Evolutionary conservation across 2,329 filamentous ascomycete species (phyloP).

Genomic region (Septoria linicola): DNA sequence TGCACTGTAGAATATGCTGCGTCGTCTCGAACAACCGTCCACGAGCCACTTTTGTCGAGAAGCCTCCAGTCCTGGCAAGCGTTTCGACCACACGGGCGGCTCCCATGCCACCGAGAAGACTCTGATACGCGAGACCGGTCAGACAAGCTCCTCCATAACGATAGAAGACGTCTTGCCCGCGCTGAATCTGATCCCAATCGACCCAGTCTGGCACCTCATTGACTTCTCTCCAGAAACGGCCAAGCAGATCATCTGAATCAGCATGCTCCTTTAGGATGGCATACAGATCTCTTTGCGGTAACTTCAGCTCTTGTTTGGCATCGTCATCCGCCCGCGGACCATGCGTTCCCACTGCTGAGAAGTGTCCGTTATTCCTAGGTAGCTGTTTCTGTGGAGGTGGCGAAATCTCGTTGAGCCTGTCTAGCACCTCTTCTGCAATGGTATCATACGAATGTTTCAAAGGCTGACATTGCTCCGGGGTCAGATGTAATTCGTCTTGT

Average conservation of each 20-base stretch:
- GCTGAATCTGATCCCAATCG: constrained; percentile 70
- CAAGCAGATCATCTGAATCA: constrained; percentile 55
- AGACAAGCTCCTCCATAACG: constrained; percentile 68
- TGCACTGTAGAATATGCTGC: constrained; percentile 72
- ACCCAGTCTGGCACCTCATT: constrained; percentile 63
- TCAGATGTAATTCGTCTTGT: constrained; percentile 65
- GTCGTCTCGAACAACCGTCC: constrained; percentile 70
- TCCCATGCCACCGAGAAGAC: constrained; percentile 68
- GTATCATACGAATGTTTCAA: constrained; percentile 67
- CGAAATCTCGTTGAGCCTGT: constrained; percentile 62
- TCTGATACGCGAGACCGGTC: constrained; percentile 64
- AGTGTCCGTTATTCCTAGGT: constrained; percentile 41
- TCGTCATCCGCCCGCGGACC: constrained; percentile 16
- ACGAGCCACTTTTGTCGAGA: constrained; percentile 65
- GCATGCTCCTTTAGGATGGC: constrained; percentile 60
- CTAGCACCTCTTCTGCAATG: constrained; percentile 64
- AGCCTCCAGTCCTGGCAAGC: constrained; percentile 70
- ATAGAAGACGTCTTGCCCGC: constrained; percentile 76
- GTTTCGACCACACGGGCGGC: constrained; percentile 73
- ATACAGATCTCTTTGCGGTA: constrained; percentile 59
- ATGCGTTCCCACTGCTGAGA: neutral
- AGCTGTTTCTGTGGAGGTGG: constrained; percentile 45
- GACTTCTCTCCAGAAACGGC: constrained; percentile 64
- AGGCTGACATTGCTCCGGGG: constrained; percentile 57
- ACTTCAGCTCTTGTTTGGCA: constrained; percentile 31